phyloP scores from a whole-genome alignment of 1,284 basidiomycete species.

The Exobasidium rhododendri region DNA sequence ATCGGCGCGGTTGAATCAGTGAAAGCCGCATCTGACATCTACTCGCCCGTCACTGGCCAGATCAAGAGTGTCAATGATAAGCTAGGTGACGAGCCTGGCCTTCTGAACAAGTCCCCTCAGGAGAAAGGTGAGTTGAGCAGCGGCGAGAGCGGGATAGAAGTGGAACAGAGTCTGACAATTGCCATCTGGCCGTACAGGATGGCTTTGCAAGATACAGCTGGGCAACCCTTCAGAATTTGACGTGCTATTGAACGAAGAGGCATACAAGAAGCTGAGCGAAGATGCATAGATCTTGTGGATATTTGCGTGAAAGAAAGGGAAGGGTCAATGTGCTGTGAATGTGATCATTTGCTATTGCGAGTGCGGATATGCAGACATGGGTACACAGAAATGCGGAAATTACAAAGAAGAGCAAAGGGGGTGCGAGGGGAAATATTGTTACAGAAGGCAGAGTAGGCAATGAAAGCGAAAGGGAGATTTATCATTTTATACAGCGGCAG shows the following conservation, averaged over 20 bases:
- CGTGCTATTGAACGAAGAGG: constrained; percentile 75
- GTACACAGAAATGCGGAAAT: too few relatives aligned
- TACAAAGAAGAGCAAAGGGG: neutral
- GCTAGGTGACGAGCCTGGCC: constrained; percentile 68
- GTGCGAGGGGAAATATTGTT: neutral
- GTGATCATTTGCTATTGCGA: too few relatives aligned
- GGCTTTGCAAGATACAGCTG: constrained; percentile 90
- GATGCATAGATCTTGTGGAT: constrained; percentile 16
- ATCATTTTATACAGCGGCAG: neutral
- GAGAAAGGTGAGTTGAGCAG: constrained; percentile 66
- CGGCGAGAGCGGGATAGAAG: neutral
- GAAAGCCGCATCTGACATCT: constrained; percentile 96
- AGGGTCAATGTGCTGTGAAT: neutral
- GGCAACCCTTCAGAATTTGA: constrained; percentile 68
- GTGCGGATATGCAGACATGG: too few relatives aligned
- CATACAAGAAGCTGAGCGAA: constrained; percentile 74
- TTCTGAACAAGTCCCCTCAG: constrained; percentile 87
- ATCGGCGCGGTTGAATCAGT: constrained; percentile 97
- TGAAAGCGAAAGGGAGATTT: neutral
- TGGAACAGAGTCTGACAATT: neutral
- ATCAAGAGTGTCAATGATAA: constrained; percentile 75
- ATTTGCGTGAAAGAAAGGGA: neutral
- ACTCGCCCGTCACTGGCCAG: constrained; percentile 84
- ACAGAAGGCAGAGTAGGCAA: neutral
- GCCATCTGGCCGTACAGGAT: constrained; percentile 63